phyloP scores from a whole-genome alignment of 441 rosid genomes.

The Erysimum pusillum region DNA sequence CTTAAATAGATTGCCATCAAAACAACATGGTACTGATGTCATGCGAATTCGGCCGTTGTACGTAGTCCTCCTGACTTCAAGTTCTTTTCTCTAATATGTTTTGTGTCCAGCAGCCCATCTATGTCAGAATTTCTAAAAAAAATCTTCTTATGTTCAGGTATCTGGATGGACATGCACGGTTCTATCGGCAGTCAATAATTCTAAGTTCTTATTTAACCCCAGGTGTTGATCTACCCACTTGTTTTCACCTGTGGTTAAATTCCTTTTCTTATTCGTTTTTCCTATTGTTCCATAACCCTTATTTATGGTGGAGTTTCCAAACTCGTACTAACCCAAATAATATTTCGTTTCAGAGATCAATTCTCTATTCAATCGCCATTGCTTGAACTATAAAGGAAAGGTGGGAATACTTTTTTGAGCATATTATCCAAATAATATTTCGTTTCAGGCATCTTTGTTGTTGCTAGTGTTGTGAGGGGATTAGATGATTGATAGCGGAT shows the following conservation, averaged over 20 bases:
- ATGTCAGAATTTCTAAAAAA: background rate
- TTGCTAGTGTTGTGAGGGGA: slow-evolving; percentile 32
- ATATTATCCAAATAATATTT: slow-evolving; percentile 19
- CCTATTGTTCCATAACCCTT: slow-evolving; percentile 12
- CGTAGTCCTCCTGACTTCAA: slow-evolving; percentile 29
- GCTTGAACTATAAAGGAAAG: slow-evolving; percentile 84
- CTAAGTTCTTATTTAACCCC: slow-evolving; percentile 83
- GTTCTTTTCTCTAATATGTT: slow-evolving; percentile 24
- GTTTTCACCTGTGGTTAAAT: slow-evolving; percentile 25
- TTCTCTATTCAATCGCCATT: slow-evolving; percentile 73
- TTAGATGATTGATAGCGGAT: slow-evolving; percentile 34
- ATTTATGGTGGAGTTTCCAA: slow-evolving; percentile 30
- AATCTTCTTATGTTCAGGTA: slow-evolving; percentile 62
- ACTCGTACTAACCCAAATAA: slow-evolving; percentile 24
- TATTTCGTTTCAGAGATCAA: slow-evolving; percentile 72
- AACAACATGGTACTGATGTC: slow-evolving; percentile 87
- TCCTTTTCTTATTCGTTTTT: background rate
- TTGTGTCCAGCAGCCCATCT: slow-evolving; percentile 2
- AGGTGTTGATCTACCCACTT: slow-evolving; percentile 54
- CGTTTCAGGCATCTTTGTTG: slow-evolving; percentile 9
- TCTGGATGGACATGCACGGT: slow-evolving; percentile 79
- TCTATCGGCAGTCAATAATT: slow-evolving; percentile 82
- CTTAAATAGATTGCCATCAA: slow-evolving; percentile 76
- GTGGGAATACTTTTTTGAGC: slow-evolving; percentile 49
- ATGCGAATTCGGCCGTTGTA: slow-evolving; percentile 94